Evolutionary conservation across 2,329 filamentous ascomycete genomes (phyloP), one percentile per base, ranked within the genome.

Genomic region (Ramularia endophylla): DNA sequence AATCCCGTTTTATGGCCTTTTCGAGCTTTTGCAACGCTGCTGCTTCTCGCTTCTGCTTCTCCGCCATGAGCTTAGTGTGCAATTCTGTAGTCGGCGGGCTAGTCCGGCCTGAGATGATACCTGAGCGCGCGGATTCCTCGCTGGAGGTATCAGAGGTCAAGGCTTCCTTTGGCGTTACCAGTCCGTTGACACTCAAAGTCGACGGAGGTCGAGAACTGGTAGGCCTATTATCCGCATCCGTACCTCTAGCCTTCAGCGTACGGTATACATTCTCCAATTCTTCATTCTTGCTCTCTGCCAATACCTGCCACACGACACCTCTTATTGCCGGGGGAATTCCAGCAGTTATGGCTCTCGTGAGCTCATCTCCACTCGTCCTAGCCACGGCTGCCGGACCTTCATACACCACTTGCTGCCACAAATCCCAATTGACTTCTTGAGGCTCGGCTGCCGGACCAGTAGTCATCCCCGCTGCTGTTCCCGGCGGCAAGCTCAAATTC

Each of bases 271-370:
- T 68, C 65, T 98, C 92, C 13, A 98, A 70, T 32, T 94, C 87
- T 46, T 90, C 84, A 54, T 87, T 94, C 65, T 95, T 94, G 68
- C 89, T 95, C 60, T 95, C 87, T 3, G 92, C 88, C 47, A 98
- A 70, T 6, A 97, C 90, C 66, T 98, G 92, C 92, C 92, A 98
- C 37, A 98, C 89, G 2, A 98, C 92, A n/a, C 92, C 94, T 44
- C 92, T 82, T 47, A 98, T 95, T 3, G 89, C 90, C 52, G 83
- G 88, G 1, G 92, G 92, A 43, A 98, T 98, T 22, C 92, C 92
- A 28, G 83, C 85, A 36, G 90, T 86, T 54, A 98, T 95, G 16
- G 92, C 89, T 51, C 77, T 80, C 59, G 90, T 95, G 43, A 98
- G 70, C 61, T 95, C 89, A 56, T 94, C 87, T 0, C 90, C 76